phyloP scores from a whole-genome alignment of 148 eudicot genomes.

The Heliosperma pusillum region DNA sequence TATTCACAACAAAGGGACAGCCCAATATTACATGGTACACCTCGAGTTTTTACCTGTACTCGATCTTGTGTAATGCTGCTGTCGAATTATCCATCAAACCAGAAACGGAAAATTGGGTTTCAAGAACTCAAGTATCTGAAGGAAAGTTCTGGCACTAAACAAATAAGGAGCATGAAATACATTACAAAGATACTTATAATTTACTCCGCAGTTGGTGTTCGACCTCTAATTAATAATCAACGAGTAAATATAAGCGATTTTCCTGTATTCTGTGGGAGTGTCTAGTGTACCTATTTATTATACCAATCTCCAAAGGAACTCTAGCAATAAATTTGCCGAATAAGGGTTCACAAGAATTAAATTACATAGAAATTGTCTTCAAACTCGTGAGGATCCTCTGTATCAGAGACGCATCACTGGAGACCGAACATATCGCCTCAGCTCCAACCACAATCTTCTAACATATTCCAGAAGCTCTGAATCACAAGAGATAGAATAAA shows the following conservation, averaged over 20 bases:
- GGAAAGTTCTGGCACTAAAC: neutral
- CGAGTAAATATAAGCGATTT: neutral
- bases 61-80: no score
- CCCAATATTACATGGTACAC: no score
- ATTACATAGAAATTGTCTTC: conserved; percentile 9
- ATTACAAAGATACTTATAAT: neutral
- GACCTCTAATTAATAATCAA: no score
- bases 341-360: conserved; percentile 14
- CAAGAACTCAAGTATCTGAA: neutral
- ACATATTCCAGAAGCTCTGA: conserved; percentile 1
- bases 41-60: no score
- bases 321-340: neutral
- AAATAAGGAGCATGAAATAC: neutral
- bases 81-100: no score
- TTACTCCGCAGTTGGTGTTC: neutral
- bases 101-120: neutral
- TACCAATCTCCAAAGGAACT: neutral
- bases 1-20: no score
- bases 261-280: conserved; percentile 3
- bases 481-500: conserved; percentile 3
- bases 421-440: neutral
- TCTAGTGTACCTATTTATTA: conserved; percentile 6
- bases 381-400: neutral
- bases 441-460: neutral
- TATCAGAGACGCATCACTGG: conserved; percentile 2